phyloP scores from a whole-genome alignment of 768 basidiomycete species.

The Hypsizygus marmoreus region DNA sequence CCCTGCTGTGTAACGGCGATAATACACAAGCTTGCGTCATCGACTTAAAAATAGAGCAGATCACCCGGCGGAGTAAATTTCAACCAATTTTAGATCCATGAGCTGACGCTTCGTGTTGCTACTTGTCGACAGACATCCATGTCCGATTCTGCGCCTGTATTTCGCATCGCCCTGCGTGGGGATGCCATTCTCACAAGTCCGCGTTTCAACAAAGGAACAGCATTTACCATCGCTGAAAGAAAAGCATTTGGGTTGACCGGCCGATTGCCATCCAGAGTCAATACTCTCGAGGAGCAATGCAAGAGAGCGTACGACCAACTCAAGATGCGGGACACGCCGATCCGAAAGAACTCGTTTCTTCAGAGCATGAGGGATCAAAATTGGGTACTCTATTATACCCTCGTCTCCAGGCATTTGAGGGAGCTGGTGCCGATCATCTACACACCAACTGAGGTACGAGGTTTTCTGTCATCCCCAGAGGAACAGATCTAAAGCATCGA shows the following conservation, averaged over 20 bases:
- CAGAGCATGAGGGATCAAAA: constrained; percentile 81
- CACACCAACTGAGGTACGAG: constrained; percentile 71
- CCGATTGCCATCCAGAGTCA: constrained; percentile 50
- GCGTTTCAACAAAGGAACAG: constrained; percentile 80
- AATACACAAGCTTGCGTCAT: too few species aligned
- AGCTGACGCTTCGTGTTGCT: too few species aligned
- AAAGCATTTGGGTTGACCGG: constrained; percentile 64
- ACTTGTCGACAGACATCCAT: too few species aligned
- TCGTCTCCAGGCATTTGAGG: constrained; percentile 58
- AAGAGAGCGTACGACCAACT: constrained; percentile 73
- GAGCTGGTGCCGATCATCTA: constrained; percentile 77
- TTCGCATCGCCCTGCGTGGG: constrained; percentile 56
- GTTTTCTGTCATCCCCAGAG: not conserved
- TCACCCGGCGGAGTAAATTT: too few species aligned
- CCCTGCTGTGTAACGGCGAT: too few species aligned
- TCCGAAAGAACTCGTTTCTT: constrained; percentile 73
- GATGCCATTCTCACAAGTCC: constrained; percentile 64
- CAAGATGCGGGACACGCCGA: constrained; percentile 28
- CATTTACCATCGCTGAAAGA: constrained; percentile 69
- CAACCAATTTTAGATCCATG: too few species aligned
- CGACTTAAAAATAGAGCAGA: too few species aligned
- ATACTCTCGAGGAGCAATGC: constrained; percentile 77
- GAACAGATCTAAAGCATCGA: not conserved
- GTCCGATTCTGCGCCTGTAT: too few species aligned
- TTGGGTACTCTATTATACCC: constrained; percentile 76